Conservation (phyloP, 2,329 filamentous ascomycete species). For the Aspergillus felis region DNA sequence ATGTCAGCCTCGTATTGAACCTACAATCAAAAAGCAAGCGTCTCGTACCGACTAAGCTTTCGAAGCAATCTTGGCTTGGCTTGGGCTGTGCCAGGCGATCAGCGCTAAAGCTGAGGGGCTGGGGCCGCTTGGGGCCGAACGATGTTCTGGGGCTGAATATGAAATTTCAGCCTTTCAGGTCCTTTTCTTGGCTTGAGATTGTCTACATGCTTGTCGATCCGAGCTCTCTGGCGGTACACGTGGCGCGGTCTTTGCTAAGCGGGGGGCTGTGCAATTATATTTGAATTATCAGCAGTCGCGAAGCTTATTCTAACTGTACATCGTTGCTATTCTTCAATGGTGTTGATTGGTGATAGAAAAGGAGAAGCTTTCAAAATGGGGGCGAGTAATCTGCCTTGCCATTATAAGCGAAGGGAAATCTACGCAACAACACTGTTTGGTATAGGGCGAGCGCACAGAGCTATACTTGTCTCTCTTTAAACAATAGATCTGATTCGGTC, state of each 20-base stretch:
- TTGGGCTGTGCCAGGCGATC: neutral
- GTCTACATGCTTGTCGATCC: neutral
- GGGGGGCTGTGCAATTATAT: neutral
- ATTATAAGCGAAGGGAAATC: neutral
- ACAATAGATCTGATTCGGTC: no score
- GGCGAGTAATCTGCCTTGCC: neutral
- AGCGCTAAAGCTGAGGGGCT: neutral
- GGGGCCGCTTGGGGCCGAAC: no score
- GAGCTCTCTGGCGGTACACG: no score
- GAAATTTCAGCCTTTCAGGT: no score
- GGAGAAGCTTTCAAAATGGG: neutral
- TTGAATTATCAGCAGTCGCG: no score
- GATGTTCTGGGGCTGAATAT: neutral
- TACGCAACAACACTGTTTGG: neutral
- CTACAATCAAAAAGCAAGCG: neutral
- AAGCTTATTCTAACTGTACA: neutral
- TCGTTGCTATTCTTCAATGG: neutral
- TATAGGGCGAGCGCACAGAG: neutral
- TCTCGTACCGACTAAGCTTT: neutral
- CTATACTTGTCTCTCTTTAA: no score
- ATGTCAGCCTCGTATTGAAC: neutral
- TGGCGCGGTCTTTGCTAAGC: neutral
- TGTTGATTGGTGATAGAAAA: neutral
- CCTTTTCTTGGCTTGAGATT: neutral
- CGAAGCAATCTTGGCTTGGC: neutral